Conservation (phyloP, 306 rosid genomes). For the Vigna reflexopilosa region DNA sequence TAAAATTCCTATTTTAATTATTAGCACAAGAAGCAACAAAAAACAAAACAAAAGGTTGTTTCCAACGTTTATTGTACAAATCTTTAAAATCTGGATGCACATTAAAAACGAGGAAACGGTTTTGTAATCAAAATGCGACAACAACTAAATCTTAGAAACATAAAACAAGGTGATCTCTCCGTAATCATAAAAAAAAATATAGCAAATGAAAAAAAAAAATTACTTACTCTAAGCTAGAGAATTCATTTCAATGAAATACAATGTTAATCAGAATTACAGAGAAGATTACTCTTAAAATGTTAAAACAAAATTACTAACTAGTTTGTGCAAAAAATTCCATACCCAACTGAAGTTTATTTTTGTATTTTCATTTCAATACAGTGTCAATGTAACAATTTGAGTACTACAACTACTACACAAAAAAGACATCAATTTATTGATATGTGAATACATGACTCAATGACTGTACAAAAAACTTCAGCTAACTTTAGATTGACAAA, state of each 20-base stretch:
- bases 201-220: neutral
- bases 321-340: neutral
- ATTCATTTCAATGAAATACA: neutral
- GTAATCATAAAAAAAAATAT: neutral
- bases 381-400: neutral
- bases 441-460: neutral
- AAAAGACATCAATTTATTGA: neutral
- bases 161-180: neutral
- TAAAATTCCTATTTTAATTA: neutral
- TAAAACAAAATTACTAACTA: too few species aligned
- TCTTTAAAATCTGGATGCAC: too few species aligned
- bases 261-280: neutral
- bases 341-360: neutral
- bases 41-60: too few species aligned
- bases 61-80: too few species aligned
- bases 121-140: neutral
- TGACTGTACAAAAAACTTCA: neutral
- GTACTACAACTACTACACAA: neutral
- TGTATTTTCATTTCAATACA: neutral
- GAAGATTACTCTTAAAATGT: neutral
- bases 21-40: neutral
- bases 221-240: neutral
- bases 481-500: neutral
- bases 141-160: constrained; percentile 2
- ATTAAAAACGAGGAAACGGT: too few species aligned